Percentiles rank a stretch among this genome's conserved stretches.
phyloP scores from a whole-genome alignment of 257 asterid genomes.

The Marsdenia floribunda region DNA sequence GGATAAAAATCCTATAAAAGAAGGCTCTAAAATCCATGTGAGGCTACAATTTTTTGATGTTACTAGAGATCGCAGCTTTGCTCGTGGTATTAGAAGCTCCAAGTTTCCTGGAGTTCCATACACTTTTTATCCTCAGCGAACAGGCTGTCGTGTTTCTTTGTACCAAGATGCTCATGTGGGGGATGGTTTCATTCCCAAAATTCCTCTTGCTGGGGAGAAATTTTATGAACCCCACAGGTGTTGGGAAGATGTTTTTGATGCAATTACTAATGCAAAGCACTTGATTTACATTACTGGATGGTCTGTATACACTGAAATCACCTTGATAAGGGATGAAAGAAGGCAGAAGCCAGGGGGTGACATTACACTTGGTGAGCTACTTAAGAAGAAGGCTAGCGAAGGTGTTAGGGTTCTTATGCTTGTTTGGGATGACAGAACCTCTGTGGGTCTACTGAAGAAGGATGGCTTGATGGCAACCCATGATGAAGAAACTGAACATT shows the following conservation, averaged over 20 bases:
- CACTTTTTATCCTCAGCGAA: conserved; percentile 66
- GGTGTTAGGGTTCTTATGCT: conserved; percentile 76
- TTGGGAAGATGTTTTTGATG: conserved; percentile 82
- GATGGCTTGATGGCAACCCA: conserved; percentile 92
- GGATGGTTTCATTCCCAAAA: conserved; percentile 60
- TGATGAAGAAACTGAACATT: conserved; percentile 64
- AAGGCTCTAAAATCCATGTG: conserved; percentile 81
- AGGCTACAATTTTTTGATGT: conserved; percentile 65
- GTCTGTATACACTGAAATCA: conserved; percentile 77
- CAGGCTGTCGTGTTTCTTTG: conserved; percentile 66
- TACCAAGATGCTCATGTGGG: conserved; percentile 80
- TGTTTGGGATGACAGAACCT: conserved; percentile 88
- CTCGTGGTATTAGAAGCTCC: conserved; percentile 49
- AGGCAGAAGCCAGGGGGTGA: conserved; percentile 81
- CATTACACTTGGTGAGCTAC: conserved; percentile 60
- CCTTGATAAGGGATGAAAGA: conserved; percentile 64
- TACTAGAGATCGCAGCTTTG: conserved; percentile 61
- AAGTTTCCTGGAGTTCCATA: conserved; percentile 85
- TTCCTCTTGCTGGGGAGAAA: conserved; percentile 60
- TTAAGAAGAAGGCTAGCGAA: conserved; percentile 68
- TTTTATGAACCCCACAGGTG: conserved; percentile 65
- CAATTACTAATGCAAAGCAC: conserved; percentile 69
- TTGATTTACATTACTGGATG: conserved; percentile 84
- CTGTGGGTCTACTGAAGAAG: conserved; percentile 59
- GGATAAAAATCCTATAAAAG: conserved; percentile 58